These are phyloP conservation scores for Lathyrus oleraceus DNA, from an alignment of 306 rosid species.

Conservation along the genomic window DNA sequence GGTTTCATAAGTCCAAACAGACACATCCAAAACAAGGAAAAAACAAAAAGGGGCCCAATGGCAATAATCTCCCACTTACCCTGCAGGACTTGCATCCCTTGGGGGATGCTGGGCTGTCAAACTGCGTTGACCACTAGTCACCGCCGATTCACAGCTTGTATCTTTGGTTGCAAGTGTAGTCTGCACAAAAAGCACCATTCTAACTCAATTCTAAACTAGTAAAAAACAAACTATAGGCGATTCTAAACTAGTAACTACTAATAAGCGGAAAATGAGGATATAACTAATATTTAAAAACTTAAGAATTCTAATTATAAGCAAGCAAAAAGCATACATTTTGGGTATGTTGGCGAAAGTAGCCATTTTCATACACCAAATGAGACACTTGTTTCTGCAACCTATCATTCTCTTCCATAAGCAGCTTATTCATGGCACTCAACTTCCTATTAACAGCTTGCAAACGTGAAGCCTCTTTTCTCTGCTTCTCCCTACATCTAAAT, in stretches of 20 bases:
- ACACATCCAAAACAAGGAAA: conserved; percentile 39
- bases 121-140: conserved; percentile 92
- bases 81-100: conserved; percentile 99
- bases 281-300: neutral
- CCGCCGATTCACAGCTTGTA: conserved; percentile 92
- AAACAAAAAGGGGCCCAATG: conserved; percentile 59
- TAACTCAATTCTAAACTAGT: conserved; percentile 24
- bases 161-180: conserved; percentile 85
- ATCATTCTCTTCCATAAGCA: conserved; percentile 96
- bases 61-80: conserved; percentile 75
- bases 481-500: conserved; percentile 93
- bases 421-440: conserved; percentile 94
- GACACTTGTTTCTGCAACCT: conserved; percentile 99
- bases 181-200: conserved; percentile 46
- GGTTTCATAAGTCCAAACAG: conserved; percentile 47
- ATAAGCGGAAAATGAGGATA: neutral
- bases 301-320: neutral
- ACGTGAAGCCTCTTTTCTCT: conserved; percentile 91
- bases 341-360: conserved; percentile 91
- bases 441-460: conserved; percentile 91
- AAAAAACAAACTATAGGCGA: neutral
- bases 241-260: neutral
- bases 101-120: conserved; percentile 95
- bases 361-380: conserved; percentile 93
- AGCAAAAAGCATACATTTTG: conserved; percentile 54